Evolutionary conservation across 768 basidiomycete genomes (phyloP), one percentile per base, ranked within the genome.

Genomic region (Polyporus arcularius): DNA sequence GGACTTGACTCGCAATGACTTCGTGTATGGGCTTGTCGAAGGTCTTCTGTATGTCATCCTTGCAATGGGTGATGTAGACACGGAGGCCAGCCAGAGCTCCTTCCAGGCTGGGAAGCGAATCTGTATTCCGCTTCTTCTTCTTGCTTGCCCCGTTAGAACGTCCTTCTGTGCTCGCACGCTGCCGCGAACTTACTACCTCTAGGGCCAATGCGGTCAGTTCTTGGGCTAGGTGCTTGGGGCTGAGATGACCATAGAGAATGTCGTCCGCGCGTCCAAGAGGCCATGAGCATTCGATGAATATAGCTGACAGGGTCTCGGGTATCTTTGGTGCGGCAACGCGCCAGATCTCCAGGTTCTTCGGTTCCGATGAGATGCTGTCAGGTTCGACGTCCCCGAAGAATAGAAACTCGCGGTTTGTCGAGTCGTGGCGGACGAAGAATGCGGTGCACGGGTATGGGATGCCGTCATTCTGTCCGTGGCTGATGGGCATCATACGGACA

Each of bases 321-420:
- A 97, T 85, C 72, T 86, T 87, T 47, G 84, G 78, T 4, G 95
- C 95, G 0, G 94, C 94, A 30, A 79, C 82, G 42, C 81, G 82
- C 96, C 96, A 98, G 49, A 98, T 87, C 43, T 79, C 74, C 30
- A 79, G 77, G 41, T 87, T 96, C 53, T 77, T 80, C 4, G 88
- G 88, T 14, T 75, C 72, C 15, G 68, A n/a, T 6, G 90, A 80
- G 49, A 95, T 67, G 52, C 83, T 82, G 75, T 96, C 93, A 9
- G 93, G 92, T 68, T 96, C 93, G 61, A 97, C 88, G 73, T 96
- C 95, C 0, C 96, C 96, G 67, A 97, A 96, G 75, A 98, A 98
- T 40, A 98, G 78, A 65, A 98, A 87, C 72, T 96, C 92, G 49
- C 78, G 80, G 1, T 72, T 72, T 38, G 81, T 79, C 16, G 80